Base-by-base conservation (phyloP, 2,329 filamentous ascomycete species). In the Talaromyces sp. region DNA sequence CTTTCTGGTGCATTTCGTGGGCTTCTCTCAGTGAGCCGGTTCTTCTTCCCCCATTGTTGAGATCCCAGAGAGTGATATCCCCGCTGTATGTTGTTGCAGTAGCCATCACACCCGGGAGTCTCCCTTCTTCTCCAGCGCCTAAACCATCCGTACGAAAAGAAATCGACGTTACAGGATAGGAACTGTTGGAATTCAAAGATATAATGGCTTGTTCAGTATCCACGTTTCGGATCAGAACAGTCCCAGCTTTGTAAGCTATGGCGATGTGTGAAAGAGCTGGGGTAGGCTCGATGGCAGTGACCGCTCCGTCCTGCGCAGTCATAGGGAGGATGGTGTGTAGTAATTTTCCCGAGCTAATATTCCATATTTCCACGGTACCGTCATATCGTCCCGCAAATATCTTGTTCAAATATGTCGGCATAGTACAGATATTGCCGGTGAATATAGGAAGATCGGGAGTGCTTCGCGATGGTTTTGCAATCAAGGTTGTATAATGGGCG, bases 401-500 rank as follows among this genome's bases (percentile, higher is more conserved):
- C 76, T 99, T 99, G 81, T 99, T 99, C 62, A 99, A 77, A 74
- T 92, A 96, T 0, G 94, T 97, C 1, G 93, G 92, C 88, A 97
- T 91, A 68, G 85, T 95, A 71, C 87, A 89, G 66, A 96, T 83
- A 55, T 88, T 86, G 26, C 90, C 90, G 0, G 89, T 91, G 60
- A 97, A 85, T 65, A 87, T 79, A 66, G 86, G 88, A 59, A 85
- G 80, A 63, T 77, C 78, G 1, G 81, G 77, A 0, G 83, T 79
- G 62, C 84, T 85, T 3, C 24, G 50, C 17, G 56, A 43, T 17
- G 54, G 32, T 57, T 84, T 82, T 19, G 83, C 77, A 27, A 79
- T 76, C 54, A 97, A 81, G 0, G 91, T 92, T 0, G 93, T 96
- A 75, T 97, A 96, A 73, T 97, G 91, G 73, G 97, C 92, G 32